phyloP scores from a whole-genome alignment of 208 protist species.

The Naegleria fowleri region DNA sequence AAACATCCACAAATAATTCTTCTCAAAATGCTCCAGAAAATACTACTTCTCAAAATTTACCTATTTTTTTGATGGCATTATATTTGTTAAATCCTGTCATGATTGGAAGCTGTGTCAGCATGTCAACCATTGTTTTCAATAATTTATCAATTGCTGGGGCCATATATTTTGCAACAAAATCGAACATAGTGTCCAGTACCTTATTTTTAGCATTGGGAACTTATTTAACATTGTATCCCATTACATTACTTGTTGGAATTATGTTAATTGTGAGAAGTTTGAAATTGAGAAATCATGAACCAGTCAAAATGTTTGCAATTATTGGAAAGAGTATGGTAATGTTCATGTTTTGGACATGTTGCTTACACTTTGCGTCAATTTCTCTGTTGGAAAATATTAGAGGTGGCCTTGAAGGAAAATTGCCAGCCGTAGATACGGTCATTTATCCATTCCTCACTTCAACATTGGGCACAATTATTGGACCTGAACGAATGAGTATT shows the following conservation, averaged over 20 bases:
- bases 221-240: slow-evolving; percentile 42
- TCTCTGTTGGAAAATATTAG: neutral
- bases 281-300: neutral
- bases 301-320: neutral
- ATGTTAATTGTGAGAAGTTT: slow-evolving; percentile 30
- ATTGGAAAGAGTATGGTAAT: neutral
- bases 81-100: slow-evolving; percentile 50
- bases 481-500: neutral
- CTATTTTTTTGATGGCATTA: slow-evolving; percentile 15
- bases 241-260: slow-evolving; percentile 33
- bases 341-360: neutral
- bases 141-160: slow-evolving; percentile 32
- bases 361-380: neutral
- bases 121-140: slow-evolving; percentile 45
- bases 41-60: neutral
- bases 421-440: too few relatives aligned
- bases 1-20: too few relatives aligned
- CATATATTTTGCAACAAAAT: slow-evolving; percentile 30
- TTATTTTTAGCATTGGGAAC: slow-evolving; percentile 24
- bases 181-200: slow-evolving; percentile 31
- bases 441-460: too few relatives aligned
- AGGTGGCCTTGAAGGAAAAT: neutral
- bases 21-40: neutral
- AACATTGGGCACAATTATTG: neutral
- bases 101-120: slow-evolving; percentile 44